phyloP scores from a whole-genome alignment of 2,329 filamentous ascomycete genomes.

The Hypomyces rosellus region DNA sequence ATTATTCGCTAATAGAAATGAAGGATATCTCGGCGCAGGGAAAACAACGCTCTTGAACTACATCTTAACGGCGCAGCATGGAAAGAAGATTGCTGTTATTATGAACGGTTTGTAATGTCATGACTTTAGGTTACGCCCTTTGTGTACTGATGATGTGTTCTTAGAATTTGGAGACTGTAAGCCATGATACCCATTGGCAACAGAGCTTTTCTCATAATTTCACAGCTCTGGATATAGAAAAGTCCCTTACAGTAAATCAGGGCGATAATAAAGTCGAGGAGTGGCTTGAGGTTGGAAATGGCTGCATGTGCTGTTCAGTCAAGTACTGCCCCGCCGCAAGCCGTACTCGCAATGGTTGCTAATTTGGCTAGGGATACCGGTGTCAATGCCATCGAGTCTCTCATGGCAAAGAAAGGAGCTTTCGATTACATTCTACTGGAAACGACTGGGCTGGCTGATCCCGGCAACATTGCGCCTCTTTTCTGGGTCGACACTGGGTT shows the following conservation, averaged over 20 bases:
- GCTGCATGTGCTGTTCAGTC: constrained; percentile 95
- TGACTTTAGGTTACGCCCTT: not conserved
- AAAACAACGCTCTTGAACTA: constrained; percentile 96
- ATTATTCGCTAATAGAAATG: not conserved
- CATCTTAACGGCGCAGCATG: constrained; percentile 88
- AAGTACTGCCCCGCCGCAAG: constrained; percentile 50
- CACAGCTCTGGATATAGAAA: constrained; percentile 88
- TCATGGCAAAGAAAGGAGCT: constrained; percentile 88
- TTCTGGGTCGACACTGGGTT: constrained; percentile 98
- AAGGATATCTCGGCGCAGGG: constrained; percentile 89
- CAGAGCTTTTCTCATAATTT: constrained; percentile 1
- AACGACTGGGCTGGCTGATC: constrained; percentile 91
- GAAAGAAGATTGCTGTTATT: constrained; percentile 96
- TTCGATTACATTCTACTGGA: constrained; percentile 98
- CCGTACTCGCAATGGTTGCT: not conserved
- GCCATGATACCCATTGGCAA: constrained; percentile 24
- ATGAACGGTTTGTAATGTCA: constrained; percentile 60
- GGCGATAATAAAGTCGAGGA: constrained; percentile 78
- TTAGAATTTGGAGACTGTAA: constrained; percentile 76
- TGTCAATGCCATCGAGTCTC: constrained; percentile 87
- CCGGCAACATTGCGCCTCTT: constrained; percentile 87
- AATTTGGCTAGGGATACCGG: constrained; percentile 63
- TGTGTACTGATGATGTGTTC: not conserved
- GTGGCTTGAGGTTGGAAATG: constrained; percentile 94
- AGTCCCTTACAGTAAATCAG: constrained; percentile 85